Base-by-base conservation (phyloP, 495 filamentous ascomycete genomes). In the Usnea hakonensis region DNA sequence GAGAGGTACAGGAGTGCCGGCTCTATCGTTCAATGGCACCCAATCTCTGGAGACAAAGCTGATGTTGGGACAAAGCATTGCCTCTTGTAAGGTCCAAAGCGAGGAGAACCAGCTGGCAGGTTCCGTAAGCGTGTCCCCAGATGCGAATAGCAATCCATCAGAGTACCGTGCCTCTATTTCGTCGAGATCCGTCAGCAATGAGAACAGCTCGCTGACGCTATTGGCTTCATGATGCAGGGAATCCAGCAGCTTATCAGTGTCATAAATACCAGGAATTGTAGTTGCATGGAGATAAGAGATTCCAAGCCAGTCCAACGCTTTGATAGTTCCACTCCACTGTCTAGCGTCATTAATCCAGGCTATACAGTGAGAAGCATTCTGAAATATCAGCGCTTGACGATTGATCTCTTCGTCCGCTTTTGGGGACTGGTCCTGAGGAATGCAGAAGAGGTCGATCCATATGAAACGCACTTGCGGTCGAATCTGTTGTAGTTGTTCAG, bases 361-460 rank as follows among this genome's bases (percentile, higher is more conserved):
- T 23, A 59, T 38, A 19, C 21, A 40, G 40, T 38, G 30, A 30
- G 33, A 28, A 40, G 57, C 57, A 23, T 59, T 33, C 2, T 38
- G 57, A n/a, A 59, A 59, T 8, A 59, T 59, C 23, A 21, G 8
- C 30, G 33, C 38, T 23, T 32, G 57, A 21, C 40, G 19, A 21
- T 26, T 33, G 3, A 59, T 59, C 16, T 59, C 57, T 4, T 41
- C 23, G 7, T 41, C 57, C 23, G 36, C 36, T 7, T 41, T 26
- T 17, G 2, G 4, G 11, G 36, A 59, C 33, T 28, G 21, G 21
- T 59, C 57, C 28, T 59, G 57, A 21, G 57, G 57, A 48, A 59
- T 59, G 23, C 57, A 59, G 30, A 59, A 44, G 23, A 59, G 40
- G 32, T 59, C 57, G 40, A 59, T 23, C 57, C 57, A 59, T 3